Evolutionary conservation across 2,329 filamentous ascomycete genomes (phyloP).

Genomic region (Penicillium thymicola): DNA sequence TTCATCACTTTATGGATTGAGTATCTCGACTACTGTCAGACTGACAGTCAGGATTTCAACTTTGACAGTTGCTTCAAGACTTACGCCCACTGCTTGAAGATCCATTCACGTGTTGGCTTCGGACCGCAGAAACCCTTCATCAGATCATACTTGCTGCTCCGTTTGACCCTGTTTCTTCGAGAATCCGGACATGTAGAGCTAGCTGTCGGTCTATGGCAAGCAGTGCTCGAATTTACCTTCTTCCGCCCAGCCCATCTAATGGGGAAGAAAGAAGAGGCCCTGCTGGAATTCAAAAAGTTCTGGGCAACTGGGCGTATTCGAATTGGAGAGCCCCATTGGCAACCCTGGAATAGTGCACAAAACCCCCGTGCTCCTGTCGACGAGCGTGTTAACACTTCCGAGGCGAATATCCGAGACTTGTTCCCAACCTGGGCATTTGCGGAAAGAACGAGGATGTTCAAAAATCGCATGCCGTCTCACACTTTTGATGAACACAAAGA

Average conservation of each 20-base stretch:
- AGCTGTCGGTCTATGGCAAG: conserved; percentile 79
- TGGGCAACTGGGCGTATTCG: conserved; percentile 84
- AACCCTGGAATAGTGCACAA: conserved; percentile 59
- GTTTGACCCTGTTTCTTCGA: conserved; percentile 68
- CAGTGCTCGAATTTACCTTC: conserved; percentile 68
- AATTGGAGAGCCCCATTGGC: conserved; percentile 69
- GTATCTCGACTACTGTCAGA: conserved; percentile 69
- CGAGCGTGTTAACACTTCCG: conserved; percentile 20
- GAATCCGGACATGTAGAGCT: conserved; percentile 77
- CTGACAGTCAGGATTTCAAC: conserved; percentile 62
- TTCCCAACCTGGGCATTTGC: conserved; percentile 48
- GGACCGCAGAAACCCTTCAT: conserved; percentile 33
- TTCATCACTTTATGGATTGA: conserved; percentile 68
- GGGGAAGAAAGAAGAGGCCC: conserved; percentile 12
- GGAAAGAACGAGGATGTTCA: conserved; percentile 52
- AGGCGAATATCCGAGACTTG: conserved; percentile 27
- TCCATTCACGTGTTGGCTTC: conserved; percentile 29
- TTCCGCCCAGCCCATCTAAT: conserved; percentile 50
- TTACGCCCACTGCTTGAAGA: conserved; percentile 57
- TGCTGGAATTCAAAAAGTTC: conserved; percentile 62
- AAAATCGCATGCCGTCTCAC: conserved; percentile 63
- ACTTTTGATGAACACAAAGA: conserved; percentile 71
- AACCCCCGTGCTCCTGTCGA: conserved; percentile 34
- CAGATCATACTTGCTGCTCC: conserved; percentile 68
- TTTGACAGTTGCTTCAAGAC: conserved; percentile 63